Base-by-base conservation (phyloP, 2,329 filamentous ascomycete genomes). In the Trichothecium sympodiale region DNA sequence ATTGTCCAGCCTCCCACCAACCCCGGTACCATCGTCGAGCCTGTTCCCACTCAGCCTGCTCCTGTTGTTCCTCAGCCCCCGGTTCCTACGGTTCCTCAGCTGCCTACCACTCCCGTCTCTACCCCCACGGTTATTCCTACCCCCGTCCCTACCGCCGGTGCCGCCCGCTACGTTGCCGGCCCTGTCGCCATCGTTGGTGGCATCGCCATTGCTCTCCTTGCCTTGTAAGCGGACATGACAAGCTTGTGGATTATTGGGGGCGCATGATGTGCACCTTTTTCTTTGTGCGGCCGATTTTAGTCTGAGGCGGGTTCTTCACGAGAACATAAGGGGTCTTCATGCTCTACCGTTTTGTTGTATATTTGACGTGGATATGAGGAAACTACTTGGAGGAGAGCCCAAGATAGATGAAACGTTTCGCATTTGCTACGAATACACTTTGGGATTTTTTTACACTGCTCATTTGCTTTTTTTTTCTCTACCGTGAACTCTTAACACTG, bases 201-300 rank as follows among this genome's bases (percentile, higher is more conserved):
- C 45, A 46, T 65, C 17, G 56, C 57, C 41, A 51, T 61, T 41
- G 62, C 62, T 41, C 42, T 57, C 42, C 42, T 68, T 34, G 62
- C 60, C 47, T 52, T 67, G 52, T 69, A 61, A 64, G 49, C 37
- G 33, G 31, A 28, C 26, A 31, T 20, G 33, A 38, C 37, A 29
- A 44, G 35, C 37, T 49, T 29, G 44, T 40, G 42, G 40, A 46
- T 49, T 46, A 35, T 47, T 42, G 40, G 35, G 45, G 45, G 42
- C 41, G 47, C 46, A 48, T 50, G 48, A 50, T n/a, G n/a, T n/a
- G n/a, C n/a, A n/a, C n/a, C n/a, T n/a, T n/a, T n/a, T n/a, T n/a
- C n/a, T n/a, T n/a, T n/a, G n/a, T n/a, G n/a, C n/a, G n/a, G n/a
- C n/a, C n/a, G n/a, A n/a, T n/a, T n/a, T n/a, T n/a, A n/a, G n/a